Percentiles rank a stretch among this genome's conserved stretches.
phyloP scores from a whole-genome alignment of 306 rosid genomes.

The Dalbergia oliveri region DNA sequence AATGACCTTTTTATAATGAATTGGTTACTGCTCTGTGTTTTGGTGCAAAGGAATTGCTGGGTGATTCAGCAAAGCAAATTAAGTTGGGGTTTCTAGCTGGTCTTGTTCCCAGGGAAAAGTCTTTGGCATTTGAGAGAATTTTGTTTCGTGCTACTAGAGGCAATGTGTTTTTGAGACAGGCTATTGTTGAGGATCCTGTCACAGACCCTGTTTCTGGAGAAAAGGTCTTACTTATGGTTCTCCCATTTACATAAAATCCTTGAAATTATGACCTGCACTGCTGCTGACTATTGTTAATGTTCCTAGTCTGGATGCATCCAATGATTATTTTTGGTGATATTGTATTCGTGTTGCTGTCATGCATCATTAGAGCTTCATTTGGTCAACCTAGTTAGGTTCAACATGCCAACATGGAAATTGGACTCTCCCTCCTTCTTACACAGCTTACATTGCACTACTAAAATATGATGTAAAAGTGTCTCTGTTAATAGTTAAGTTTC shows the following conservation, averaged over 20 bases:
- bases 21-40: constrained; percentile 42
- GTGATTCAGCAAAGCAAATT: constrained; percentile 78
- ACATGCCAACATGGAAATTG: background rate
- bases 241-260: constrained; percentile 10
- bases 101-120: constrained; percentile 86
- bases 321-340: constrained; percentile 24
- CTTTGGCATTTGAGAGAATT: constrained; percentile 84
- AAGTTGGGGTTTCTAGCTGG: constrained; percentile 84
- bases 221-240: constrained; percentile 67
- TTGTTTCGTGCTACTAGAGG: constrained; percentile 94
- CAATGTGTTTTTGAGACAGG: constrained; percentile 85
- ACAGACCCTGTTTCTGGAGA: constrained; percentile 86
- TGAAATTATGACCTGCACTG: constrained; percentile 27
- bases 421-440: background rate
- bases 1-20: constrained; percentile 28
- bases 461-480: background rate
- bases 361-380: constrained; percentile 9
- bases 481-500: constrained; percentile 23
- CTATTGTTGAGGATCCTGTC: constrained; percentile 70
- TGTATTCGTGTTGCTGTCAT: constrained; percentile 30
- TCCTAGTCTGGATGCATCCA: constrained; percentile 33
- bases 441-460: constrained; percentile 30
- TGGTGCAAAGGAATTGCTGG: constrained; percentile 67
- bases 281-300: constrained; percentile 20
- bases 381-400: constrained; percentile 26